Conservation (phyloP, 148 eudicot genomes). For the Bassia scoparia region DNA sequence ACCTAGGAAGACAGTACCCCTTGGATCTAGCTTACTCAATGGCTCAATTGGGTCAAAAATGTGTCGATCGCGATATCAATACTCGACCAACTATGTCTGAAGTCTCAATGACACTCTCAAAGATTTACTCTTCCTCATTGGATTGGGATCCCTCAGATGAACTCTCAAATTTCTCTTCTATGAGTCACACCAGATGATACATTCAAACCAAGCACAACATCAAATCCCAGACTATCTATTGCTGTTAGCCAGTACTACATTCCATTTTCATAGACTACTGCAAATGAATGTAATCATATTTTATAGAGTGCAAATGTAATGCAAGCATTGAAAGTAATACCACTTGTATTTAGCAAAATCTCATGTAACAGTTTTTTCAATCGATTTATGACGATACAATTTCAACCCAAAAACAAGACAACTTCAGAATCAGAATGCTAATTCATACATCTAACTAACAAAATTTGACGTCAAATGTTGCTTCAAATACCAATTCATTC, state of each 20-base stretch:
- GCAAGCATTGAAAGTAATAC: not conserved
- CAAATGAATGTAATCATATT: slow-evolving; percentile 16
- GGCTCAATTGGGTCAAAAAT: slow-evolving; percentile 59
- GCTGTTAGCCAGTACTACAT: no score
- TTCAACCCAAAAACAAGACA: not conserved
- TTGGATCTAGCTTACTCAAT: slow-evolving; percentile 65
- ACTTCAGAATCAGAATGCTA: not conserved
- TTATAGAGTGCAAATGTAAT: not conserved
- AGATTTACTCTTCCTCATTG: slow-evolving; percentile 56
- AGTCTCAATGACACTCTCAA: slow-evolving; percentile 49
- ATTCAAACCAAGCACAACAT: not conserved
- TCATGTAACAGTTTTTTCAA: not conserved
- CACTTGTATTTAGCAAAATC: not conserved
- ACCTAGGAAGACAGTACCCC: slow-evolving; percentile 49
- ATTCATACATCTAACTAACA: no score
- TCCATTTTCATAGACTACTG: no score
- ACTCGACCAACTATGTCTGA: slow-evolving; percentile 50
- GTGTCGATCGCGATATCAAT: slow-evolving; percentile 54
- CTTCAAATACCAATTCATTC: not conserved
- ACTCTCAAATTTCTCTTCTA: slow-evolving; percentile 33
- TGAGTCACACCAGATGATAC: slow-evolving; percentile 10
- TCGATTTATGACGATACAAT: not conserved
- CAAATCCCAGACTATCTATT: no score
- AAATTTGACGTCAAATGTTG: not conserved
- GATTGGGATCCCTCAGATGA: slow-evolving; percentile 87